These are phyloP conservation scores for Ustilago esculenta DNA, from an alignment of 1,284 basidiomycete genomes.

Conservation along the genomic window DNA sequence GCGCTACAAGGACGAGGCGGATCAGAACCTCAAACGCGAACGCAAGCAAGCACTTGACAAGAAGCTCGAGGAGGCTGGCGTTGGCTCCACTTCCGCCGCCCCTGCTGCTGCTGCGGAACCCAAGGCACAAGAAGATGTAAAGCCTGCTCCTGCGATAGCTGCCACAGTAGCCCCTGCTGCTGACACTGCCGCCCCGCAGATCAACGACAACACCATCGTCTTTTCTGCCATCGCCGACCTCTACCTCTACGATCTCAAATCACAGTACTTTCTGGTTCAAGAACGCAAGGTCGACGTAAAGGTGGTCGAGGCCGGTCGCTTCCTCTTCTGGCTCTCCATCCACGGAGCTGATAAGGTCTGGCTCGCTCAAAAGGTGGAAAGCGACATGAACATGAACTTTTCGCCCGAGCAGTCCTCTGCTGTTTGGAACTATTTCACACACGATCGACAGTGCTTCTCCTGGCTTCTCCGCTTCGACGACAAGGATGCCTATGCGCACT, in stretches of 20 bases:
- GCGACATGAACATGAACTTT: constrained; percentile 66
- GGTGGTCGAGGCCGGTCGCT: constrained; percentile 73
- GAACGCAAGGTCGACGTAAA: constrained; percentile 76
- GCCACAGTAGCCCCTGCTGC: constrained; percentile 33
- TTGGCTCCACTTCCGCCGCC: constrained; percentile 14
- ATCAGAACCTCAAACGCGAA: constrained; percentile 27
- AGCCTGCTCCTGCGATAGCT: constrained; percentile 4
- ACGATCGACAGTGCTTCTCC: constrained; percentile 74
- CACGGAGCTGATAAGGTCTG: constrained; percentile 70
- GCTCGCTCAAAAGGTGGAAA: constrained; percentile 77
- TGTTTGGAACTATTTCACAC: constrained; percentile 80
- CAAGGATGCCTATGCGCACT: constrained; percentile 74
- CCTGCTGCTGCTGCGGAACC: neutral
- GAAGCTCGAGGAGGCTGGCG: constrained; percentile 31
- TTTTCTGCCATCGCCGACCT: constrained; percentile 69
- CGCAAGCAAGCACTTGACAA: constrained; percentile 25
- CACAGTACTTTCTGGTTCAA: constrained; percentile 78
- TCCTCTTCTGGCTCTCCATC: constrained; percentile 73
- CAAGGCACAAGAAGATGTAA: constrained; percentile 10
- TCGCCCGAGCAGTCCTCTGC: constrained; percentile 71
- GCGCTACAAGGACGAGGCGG: constrained; percentile 60
- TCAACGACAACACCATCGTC: constrained; percentile 25
- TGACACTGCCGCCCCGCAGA: constrained; percentile 30
- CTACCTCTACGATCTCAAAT: constrained; percentile 78
- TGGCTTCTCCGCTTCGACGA: constrained; percentile 83